Conservation (phyloP, 2,329 filamentous ascomycete genomes). For the Simplicillium sp. region DNA sequence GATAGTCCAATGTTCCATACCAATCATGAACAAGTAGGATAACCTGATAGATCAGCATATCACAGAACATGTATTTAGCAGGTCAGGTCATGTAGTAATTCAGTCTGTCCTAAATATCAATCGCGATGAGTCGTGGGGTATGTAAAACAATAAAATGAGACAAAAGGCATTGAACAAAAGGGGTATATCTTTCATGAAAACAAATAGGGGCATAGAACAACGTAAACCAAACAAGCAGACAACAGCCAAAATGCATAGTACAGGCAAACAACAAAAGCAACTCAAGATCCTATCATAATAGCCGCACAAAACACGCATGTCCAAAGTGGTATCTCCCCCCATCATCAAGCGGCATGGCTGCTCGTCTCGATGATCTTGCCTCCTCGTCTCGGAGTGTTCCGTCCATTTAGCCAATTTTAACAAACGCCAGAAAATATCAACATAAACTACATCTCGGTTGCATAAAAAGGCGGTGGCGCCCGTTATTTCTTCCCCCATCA, state of each 20-base stretch:
- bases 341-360: no score
- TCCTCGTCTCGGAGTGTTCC: conserved; percentile 8
- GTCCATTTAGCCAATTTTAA: conserved; percentile 6
- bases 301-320: conserved; percentile 1
- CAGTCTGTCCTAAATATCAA: background rate
- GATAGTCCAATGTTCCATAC: no score
- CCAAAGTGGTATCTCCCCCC: no score
- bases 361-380: background rate
- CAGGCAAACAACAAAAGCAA: background rate
- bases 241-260: background rate
- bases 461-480: background rate
- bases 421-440: background rate
- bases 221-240: background rate
- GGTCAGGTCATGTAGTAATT: background rate
- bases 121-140: background rate
- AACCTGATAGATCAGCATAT: no score
- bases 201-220: background rate
- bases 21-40: no score
- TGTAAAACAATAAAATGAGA: no score
- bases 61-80: no score
- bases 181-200: background rate
- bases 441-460: background rate
- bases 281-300: conserved; percentile 1
- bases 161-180: background rate
- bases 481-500: no score